phyloP scores from a whole-genome alignment of 2,329 filamentous ascomycete species.

The Metarhizium robertsii region DNA sequence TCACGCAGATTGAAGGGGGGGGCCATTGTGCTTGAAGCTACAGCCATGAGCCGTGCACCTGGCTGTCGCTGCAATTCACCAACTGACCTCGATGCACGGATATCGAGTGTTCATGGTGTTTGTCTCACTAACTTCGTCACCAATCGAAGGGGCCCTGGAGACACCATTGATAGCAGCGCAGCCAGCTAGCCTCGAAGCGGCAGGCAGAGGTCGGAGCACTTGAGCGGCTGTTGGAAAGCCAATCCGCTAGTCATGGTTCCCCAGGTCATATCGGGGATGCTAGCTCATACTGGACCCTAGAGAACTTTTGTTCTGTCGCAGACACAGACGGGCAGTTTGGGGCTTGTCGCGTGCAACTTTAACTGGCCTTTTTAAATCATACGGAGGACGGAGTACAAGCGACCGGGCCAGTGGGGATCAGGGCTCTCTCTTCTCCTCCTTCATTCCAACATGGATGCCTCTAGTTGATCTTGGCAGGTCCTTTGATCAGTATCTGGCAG shows the following conservation, averaged over 20 bases:
- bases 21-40: too few species aligned
- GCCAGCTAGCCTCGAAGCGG: not conserved
- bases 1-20: too few species aligned
- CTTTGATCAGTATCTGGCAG: not conserved
- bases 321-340: not conserved
- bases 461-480: not conserved
- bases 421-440: not conserved
- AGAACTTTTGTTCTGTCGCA: not conserved
- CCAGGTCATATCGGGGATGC: not conserved
- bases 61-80: not conserved
- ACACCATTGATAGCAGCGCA: not conserved
- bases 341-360: not conserved
- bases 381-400: not conserved
- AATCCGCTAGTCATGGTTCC: not conserved
- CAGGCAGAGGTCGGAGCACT: not conserved
- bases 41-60: not conserved
- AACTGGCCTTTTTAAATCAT: not conserved
- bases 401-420: not conserved
- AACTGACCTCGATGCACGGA: too few species aligned
- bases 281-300: not conserved
- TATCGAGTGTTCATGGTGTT: too few species aligned
- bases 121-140: too few species aligned
- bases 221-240: not conserved
- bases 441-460: not conserved
- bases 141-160: not conserved